Base-by-base conservation (phyloP, 2,329 filamentous ascomycete species). In the Diaporthe batatas region DNA sequence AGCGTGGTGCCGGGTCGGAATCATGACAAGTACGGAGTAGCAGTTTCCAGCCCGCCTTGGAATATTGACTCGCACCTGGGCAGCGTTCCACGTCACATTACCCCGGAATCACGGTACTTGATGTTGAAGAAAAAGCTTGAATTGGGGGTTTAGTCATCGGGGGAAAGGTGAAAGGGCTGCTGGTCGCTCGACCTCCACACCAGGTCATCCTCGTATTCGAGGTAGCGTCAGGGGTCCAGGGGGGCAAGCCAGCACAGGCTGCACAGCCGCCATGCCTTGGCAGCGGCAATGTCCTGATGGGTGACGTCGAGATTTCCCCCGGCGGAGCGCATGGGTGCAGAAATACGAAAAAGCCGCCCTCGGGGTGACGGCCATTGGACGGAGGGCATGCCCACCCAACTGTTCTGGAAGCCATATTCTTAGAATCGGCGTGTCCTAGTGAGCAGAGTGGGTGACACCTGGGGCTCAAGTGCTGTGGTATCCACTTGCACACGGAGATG, bases 361-460 rank as follows among this genome's bases (percentile, higher is more conserved):
- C 29, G n/a, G 44, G 32, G 8, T 25, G 47, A 18, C 21, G 47
- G 62, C 32, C n/a, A 67, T 67, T 67, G 62, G 62, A 23, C 16
- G 32, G 32, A 14, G 29, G 62, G 14, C 21, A 53, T 67, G 62
- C 12, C 62, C 62, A 67, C 62, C 29, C 62, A 8, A 47, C 47
- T 67, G 62, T 67, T 53, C 62, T 67, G 47, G 62, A 67, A 53
- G 62, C 12, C 36, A 53, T 67, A 53, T 67, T 67, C 62, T 67
- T 67, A 53, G 47, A 53, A 25, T 53, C 62, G 62, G 62, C 62
- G 32, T 53, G 62, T 12, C 47, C 47, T 67, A 36, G 47, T 53
- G 29, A 39, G 39, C 25, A 65, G 51, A 51, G 44, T 51, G 44
- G 62, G 32, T 65, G 62, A 51, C 21, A n/a, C 51, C 51, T 54